Evolutionary conservation across 371 early-diverging fungal species (phyloP).

Genomic region (Rhizopus arrhizus): DNA sequence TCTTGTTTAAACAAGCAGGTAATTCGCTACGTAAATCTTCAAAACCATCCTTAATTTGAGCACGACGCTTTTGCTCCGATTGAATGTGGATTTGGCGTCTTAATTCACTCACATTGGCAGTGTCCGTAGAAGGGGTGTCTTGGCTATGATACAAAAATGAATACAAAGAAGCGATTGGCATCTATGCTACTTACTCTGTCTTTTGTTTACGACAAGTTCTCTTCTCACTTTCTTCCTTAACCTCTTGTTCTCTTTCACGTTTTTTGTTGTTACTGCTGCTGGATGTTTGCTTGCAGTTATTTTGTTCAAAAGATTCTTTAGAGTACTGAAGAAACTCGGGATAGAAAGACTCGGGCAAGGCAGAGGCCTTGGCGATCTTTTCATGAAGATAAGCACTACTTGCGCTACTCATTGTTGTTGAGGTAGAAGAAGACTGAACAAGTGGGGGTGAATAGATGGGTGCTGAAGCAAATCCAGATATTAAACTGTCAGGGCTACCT

Average conservation of each 20-base stretch:
- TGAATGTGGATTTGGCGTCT: conserved; percentile 56
- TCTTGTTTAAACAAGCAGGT: conserved; percentile 46
- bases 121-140: not conserved
- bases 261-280: conserved; percentile 15
- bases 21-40: conserved; percentile 47
- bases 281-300: conserved; percentile 13
- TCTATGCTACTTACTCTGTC: conserved; percentile 13
- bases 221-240: conserved; percentile 6
- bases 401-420: conserved; percentile 28
- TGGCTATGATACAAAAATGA: not conserved
- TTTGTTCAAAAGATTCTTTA: conserved; percentile 47
- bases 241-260: conserved; percentile 12
- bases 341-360: conserved; percentile 49
- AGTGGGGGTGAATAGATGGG: conserved; percentile 36
- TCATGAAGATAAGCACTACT: conserved; percentile 34
- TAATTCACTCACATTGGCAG: conserved; percentile 31
- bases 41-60: conserved; percentile 56
- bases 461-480: conserved; percentile 27
- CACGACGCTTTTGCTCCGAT: conserved; percentile 55
- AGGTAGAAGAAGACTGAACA: conserved; percentile 37
- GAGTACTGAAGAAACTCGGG: conserved; percentile 51
- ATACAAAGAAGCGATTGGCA: not conserved
- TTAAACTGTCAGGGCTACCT: conserved; percentile 43
- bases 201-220: conserved; percentile 22
- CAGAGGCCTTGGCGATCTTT: conserved; percentile 45